Percentiles rank a stretch among this genome's conserved stretches.
Conservation (phyloP, 2,329 filamentous ascomycete species). For the Trichoderma cornu-damae region DNA sequence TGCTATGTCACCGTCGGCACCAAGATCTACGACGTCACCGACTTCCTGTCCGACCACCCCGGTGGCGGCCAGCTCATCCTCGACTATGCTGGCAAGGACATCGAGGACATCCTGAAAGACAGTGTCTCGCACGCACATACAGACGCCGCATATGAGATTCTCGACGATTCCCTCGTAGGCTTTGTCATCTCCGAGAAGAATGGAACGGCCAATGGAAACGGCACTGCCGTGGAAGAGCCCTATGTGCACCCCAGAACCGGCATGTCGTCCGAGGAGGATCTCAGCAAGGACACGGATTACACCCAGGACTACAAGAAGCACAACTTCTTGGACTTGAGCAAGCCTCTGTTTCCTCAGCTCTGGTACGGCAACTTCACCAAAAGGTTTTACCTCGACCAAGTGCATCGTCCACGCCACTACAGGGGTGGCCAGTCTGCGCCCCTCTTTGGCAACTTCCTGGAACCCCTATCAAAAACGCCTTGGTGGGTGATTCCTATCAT, state of each 20-base stretch:
- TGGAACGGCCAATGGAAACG: constrained; percentile 34
- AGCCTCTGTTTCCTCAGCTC: constrained; percentile 79
- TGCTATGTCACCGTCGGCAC: constrained; percentile 89
- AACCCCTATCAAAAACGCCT: constrained; percentile 89
- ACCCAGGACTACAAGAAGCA: constrained; percentile 74
- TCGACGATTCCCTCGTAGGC: constrained; percentile 81
- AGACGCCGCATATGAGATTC: constrained; percentile 90
- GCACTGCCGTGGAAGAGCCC: constrained; percentile 19
- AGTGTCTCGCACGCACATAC: constrained; percentile 77
- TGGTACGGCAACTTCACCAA: constrained; percentile 86
- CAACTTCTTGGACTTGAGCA: constrained; percentile 88
- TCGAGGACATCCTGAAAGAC: constrained; percentile 77
- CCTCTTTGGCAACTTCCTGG: constrained; percentile 96
- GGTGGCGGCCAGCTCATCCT: constrained; percentile 84
- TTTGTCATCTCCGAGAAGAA: constrained; percentile 63
- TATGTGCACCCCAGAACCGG: constrained; percentile 63
- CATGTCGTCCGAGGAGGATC: constrained; percentile 82
- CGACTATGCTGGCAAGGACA: constrained; percentile 84
- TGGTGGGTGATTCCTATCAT: constrained; percentile 85
- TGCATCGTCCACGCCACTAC: constrained; percentile 93
- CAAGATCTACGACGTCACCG: constrained; percentile 92
- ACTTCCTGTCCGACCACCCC: constrained; percentile 85
- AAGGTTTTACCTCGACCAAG: constrained; percentile 94
- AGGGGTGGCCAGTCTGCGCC: constrained; percentile 88
- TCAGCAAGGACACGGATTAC: constrained; percentile 78